A percentile compares a stretch with the other conserved stretches of the same genome.
phyloP scores from a whole-genome alignment of 1,284 basidiomycete species.

The Trametes pubescens region DNA sequence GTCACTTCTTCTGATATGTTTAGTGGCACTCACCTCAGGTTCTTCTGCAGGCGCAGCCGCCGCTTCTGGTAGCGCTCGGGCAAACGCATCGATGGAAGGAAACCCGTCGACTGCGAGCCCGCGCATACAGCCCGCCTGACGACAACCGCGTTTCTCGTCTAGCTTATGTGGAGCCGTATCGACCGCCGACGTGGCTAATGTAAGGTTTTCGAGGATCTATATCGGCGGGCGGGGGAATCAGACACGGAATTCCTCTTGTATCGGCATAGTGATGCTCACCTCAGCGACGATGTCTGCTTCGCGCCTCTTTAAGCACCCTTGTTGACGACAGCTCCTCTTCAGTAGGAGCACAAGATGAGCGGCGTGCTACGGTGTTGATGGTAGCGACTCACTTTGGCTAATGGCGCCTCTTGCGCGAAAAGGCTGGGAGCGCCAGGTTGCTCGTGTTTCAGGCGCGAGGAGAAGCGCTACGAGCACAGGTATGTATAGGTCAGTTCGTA shows the following conservation, averaged over 20 bases:
- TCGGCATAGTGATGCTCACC: background rate
- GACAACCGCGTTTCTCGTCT: constrained; percentile 5
- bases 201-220: background rate
- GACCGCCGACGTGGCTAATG: background rate
- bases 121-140: constrained; percentile 4
- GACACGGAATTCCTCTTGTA: background rate
- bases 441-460: background rate
- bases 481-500: background rate
- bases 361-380: background rate
- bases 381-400: background rate
- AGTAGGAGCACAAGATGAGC: background rate
- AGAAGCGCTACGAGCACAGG: background rate
- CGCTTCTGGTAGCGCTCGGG: background rate
- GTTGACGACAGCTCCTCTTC: constrained; percentile 3
- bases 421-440: background rate
- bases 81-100: background rate
- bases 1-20: no score
- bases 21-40: no score
- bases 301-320: background rate
- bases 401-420: background rate
- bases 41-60: background rate
- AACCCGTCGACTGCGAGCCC: background rate
- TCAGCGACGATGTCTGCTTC: background rate
- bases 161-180: background rate
- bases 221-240: background rate